phyloP scores from a whole-genome alignment of 208 protist genomes.

The Trypanosoma rangeli region DNA sequence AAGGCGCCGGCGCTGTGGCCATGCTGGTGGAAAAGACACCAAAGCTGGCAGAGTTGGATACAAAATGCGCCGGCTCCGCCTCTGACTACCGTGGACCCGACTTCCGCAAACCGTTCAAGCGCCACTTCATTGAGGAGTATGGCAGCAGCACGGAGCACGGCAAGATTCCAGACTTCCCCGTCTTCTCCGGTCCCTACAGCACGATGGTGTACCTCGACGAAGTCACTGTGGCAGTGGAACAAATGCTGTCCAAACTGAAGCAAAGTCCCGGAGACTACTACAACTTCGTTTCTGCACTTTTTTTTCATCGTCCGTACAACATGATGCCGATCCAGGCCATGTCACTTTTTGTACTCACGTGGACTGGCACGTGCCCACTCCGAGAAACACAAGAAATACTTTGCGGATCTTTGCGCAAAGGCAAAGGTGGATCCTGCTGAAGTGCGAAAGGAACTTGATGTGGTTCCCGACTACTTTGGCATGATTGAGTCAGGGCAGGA shows the following conservation, averaged over 20 bases:
- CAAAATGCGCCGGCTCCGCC: constrained; percentile 67
- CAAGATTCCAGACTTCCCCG: constrained; percentile 90
- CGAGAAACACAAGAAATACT: constrained; percentile 59
- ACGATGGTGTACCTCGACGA: constrained; percentile 90
- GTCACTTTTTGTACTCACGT: constrained; percentile 85
- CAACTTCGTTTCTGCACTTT: constrained; percentile 81
- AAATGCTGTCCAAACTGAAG: constrained; percentile 78
- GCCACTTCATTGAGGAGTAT: constrained; percentile 89
- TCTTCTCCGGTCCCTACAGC: constrained; percentile 91
- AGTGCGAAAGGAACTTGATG: constrained; percentile 66
- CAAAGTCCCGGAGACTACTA: constrained; percentile 78
- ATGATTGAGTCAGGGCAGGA: constrained; percentile 71
- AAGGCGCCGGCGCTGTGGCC: constrained; percentile 82
- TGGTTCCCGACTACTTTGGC: constrained; percentile 73
- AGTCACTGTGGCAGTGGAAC: constrained; percentile 83
- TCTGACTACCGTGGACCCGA: constrained; percentile 90
- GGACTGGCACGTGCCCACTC: constrained; percentile 77
- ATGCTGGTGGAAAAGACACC: constrained; percentile 82
- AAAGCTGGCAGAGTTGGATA: constrained; percentile 76
- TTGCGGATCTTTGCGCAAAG: constrained; percentile 63
- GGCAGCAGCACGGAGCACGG: constrained; percentile 57
- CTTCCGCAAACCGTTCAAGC: constrained; percentile 88
- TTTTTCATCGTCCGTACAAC: constrained; percentile 92
- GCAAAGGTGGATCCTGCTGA: constrained; percentile 48
- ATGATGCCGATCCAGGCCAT: constrained; percentile 94